Percentiles rank a stretch among this genome's conserved stretches.
Evolutionary conservation across 2,329 filamentous ascomycete species (phyloP).

Genomic region (Xylaria multiplex): DNA sequence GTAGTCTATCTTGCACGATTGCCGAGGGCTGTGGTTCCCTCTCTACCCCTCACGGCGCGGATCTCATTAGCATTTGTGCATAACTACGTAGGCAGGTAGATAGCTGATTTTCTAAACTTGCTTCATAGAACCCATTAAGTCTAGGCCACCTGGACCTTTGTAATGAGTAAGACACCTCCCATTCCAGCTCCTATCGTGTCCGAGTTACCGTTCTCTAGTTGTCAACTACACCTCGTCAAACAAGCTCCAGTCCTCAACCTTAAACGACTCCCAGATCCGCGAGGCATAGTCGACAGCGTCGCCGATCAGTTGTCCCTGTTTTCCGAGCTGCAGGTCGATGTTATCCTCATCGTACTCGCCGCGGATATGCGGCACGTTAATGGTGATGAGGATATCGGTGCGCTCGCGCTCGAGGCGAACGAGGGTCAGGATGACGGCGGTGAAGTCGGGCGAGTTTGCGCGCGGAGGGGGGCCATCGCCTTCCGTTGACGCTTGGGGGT

Average conservation of each 20-base stretch:
- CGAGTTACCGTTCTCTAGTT: background rate
- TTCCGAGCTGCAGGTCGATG: slow-evolving; percentile 72
- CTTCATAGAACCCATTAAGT: background rate
- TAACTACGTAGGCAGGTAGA: background rate
- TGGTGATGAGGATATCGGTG: slow-evolving; percentile 84
- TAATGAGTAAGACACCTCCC: background rate
- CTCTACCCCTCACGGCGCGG: background rate
- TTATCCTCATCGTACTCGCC: slow-evolving; percentile 79
- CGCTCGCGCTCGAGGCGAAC: slow-evolving; percentile 77
- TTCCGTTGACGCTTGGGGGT: slow-evolving; percentile 51
- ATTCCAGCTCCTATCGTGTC: background rate
- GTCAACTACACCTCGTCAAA: slow-evolving; percentile 61
- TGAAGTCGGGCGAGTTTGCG: slow-evolving; percentile 67
- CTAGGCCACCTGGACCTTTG: background rate
- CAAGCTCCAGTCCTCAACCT: slow-evolving; percentile 82
- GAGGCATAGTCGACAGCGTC: slow-evolving; percentile 74
- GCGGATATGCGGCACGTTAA: slow-evolving; percentile 87
- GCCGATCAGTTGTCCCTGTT: slow-evolving; percentile 73
- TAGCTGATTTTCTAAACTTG: background rate
- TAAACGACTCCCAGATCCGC: slow-evolving; percentile 76
- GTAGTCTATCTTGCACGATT: too few species aligned
- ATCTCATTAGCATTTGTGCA: background rate
- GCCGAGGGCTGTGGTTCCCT: background rate
- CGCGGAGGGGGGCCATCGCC: slow-evolving; percentile 47
- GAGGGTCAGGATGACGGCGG: slow-evolving; percentile 80